A percentile compares a stretch with the other conserved stretches of the same genome.
These are phyloP conservation scores for Phytophthora capsici DNA, from an alignment of 352 stramenopile species.

Conservation along the genomic window DNA sequence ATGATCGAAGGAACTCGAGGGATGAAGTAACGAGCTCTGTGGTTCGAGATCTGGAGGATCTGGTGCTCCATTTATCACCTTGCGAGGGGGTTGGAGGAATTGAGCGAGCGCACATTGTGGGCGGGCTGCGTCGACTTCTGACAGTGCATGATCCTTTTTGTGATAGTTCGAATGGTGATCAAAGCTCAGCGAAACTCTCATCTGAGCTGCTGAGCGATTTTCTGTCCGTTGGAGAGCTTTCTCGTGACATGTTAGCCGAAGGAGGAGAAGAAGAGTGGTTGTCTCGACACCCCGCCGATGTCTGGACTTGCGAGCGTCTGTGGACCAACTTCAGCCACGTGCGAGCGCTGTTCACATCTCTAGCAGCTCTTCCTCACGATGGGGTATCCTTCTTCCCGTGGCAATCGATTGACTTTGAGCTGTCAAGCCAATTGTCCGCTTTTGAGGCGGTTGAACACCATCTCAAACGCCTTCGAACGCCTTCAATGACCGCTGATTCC, in stretches of 20 bases:
- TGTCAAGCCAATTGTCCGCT: constrained; percentile 15
- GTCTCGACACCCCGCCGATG: neutral
- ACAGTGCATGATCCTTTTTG: neutral
- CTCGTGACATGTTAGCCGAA: neutral
- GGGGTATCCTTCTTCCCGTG: constrained; percentile 28
- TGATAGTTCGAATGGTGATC: too few species aligned
- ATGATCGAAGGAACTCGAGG: too few species aligned
- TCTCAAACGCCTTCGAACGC: neutral
- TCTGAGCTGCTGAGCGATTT: constrained; percentile 37
- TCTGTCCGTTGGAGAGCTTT: constrained; percentile 15
- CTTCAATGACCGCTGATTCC: neutral
- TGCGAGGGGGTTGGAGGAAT: constrained; percentile 6
- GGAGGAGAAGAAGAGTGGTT: constrained; percentile 11
- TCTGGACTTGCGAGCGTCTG: constrained; percentile 8
- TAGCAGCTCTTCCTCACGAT: neutral
- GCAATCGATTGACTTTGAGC: constrained; percentile 23
- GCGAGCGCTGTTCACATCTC: constrained; percentile 3
- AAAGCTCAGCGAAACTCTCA: constrained; percentile 14
- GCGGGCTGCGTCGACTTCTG: constrained; percentile 12
- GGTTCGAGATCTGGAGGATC: constrained; percentile 20
- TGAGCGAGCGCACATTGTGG: constrained; percentile 18
- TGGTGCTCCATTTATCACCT: constrained; percentile 12
- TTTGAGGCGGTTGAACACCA: constrained; percentile 16
- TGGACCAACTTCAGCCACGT: constrained; percentile 16
- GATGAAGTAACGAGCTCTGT: neutral